Evolutionary conservation across 257 asterid species (phyloP).

Genomic region (Solanum piurae): DNA sequence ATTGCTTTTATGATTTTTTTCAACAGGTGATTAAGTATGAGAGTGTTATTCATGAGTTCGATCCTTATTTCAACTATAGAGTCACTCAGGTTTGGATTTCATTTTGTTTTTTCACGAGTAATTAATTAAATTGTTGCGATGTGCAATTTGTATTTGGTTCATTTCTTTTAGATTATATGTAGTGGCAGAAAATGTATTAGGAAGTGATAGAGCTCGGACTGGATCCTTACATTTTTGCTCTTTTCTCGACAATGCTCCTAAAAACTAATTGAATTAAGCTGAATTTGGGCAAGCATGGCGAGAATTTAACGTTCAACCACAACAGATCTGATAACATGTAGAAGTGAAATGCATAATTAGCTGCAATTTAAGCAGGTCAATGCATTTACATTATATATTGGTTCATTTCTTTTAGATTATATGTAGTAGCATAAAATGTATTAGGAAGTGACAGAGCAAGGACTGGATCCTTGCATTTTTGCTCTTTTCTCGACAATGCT

Average conservation of each 20-base stretch:
- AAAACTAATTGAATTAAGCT: neutral
- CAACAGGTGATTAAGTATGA: constrained; percentile 90
- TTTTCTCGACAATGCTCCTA: neutral
- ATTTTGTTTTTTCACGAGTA: neutral
- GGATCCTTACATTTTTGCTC: neutral
- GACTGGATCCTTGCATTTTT: neutral
- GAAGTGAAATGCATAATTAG: neutral
- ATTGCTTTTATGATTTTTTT: neutral
- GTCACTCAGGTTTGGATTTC: constrained; percentile 83
- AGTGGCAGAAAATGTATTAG: neutral
- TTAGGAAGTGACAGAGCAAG: neutral
- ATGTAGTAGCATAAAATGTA: neutral
- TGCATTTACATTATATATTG: neutral
- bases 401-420: neutral
- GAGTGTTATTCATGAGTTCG: constrained; percentile 96
- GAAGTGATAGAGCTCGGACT: neutral
- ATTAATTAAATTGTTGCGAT: neutral
- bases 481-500: neutral
- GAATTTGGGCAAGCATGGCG: neutral
- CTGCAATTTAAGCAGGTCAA: neutral
- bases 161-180: neutral
- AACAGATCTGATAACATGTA: neutral
- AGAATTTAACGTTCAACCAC: neutral
- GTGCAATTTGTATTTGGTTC: neutral
- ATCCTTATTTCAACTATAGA: constrained; percentile 96